Percentiles rank a stretch among this genome's conserved stretches.
These are phyloP conservation scores for Russula foetens DNA, from an alignment of 768 basidiomycete genomes.

Conservation along the genomic window DNA sequence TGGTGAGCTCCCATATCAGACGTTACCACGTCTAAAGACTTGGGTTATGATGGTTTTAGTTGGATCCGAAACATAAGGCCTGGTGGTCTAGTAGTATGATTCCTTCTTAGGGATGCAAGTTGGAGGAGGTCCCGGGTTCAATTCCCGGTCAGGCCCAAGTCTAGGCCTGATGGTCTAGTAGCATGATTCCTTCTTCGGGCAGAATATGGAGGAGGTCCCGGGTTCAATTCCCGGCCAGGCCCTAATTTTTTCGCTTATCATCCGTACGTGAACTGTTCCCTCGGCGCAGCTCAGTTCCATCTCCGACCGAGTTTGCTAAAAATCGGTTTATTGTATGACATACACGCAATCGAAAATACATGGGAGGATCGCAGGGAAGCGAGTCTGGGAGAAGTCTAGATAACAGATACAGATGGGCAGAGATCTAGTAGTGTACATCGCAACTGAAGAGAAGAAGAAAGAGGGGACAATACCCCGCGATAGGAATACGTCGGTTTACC, in stretches of 20 bases:
- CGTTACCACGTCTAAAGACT: no score
- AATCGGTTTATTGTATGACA: background rate
- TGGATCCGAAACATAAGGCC: background rate
- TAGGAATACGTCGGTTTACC: constrained; percentile 23
- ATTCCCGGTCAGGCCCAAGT: constrained; percentile 68
- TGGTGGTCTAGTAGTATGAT: constrained; percentile 21
- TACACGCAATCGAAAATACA: background rate
- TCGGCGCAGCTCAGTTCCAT: background rate
- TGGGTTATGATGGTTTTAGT: background rate
- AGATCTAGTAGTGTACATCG: background rate
- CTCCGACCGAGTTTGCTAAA: background rate
- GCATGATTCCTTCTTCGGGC: constrained; percentile 21
- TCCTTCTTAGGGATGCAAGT: constrained; percentile 20
- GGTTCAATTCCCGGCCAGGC: constrained; percentile 84
- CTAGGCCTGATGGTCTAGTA: constrained; percentile 19
- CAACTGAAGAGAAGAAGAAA: background rate
- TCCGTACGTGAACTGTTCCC: background rate
- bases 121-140: constrained; percentile 87
- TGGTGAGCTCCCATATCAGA: background rate
- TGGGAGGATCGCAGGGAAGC: background rate
- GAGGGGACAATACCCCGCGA: background rate
- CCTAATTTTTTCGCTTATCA: constrained; percentile 23
- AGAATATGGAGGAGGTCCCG: constrained; percentile 67
- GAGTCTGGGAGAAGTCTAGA: constrained; percentile 3
- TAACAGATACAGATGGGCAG: constrained; percentile 9